phyloP scores from a whole-genome alignment of 768 basidiomycete species.

The Stropharia rugosoannulata region DNA sequence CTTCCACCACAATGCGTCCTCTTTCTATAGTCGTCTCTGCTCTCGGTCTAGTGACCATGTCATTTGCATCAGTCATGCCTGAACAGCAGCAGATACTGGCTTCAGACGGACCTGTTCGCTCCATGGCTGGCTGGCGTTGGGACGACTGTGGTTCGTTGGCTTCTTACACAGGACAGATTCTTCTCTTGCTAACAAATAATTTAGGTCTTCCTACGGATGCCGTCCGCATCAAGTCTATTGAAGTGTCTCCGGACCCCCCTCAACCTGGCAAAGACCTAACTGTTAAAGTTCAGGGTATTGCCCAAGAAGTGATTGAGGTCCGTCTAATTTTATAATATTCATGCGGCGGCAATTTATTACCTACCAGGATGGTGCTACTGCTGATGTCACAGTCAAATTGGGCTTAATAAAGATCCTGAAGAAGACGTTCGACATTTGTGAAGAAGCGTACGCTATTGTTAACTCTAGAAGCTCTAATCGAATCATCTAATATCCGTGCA shows the following conservation, averaged over 20 bases:
- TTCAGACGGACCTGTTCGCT: constrained; percentile 24
- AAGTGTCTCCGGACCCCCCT: constrained; percentile 85
- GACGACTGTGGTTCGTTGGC: constrained; percentile 66
- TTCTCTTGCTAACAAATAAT: neutral
- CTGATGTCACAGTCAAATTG: constrained; percentile 89
- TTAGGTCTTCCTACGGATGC: constrained; percentile 30
- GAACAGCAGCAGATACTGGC: constrained; percentile 21
- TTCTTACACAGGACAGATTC: neutral
- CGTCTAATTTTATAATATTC: constrained; percentile 8
- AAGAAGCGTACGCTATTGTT: constrained; percentile 78
- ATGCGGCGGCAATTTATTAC: neutral
- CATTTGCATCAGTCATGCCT: constrained; percentile 22
- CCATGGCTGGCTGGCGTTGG: constrained; percentile 62
- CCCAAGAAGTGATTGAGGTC: constrained; percentile 65
- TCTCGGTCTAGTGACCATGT: constrained; percentile 17
- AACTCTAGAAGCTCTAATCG: neutral
- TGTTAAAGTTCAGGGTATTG: constrained; percentile 71
- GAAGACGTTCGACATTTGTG: constrained; percentile 85
- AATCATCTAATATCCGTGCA: constrained; percentile 2
- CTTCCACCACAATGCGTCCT: constrained; percentile 17
- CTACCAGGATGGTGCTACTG: constrained; percentile 84
- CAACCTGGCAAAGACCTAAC: constrained; percentile 84
- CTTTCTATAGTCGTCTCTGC: constrained; percentile 14
- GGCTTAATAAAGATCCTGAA: constrained; percentile 86
- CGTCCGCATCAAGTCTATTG: constrained; percentile 69